Evolutionary conservation across 139 green algal species (phyloP).

Genomic region (Haematococcus lacustris): DNA sequence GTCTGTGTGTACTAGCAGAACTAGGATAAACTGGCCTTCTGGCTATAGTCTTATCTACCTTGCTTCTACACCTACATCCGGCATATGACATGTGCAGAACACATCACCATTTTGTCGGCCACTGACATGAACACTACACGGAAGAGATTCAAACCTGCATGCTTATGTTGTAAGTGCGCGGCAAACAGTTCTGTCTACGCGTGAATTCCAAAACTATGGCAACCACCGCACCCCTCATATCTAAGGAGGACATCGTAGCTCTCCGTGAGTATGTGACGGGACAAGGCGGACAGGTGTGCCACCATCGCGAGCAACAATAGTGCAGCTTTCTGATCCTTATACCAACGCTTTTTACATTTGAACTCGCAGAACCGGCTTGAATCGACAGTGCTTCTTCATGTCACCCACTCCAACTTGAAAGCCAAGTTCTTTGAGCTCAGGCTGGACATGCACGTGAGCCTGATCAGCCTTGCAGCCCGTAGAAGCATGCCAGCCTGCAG

Average conservation of each 20-base stretch:
- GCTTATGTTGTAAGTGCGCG: too few species aligned
- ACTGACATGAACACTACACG: too few species aligned
- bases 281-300: neutral
- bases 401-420: conserved; percentile 91
- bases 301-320: neutral
- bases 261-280: neutral
- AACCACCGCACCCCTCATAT: neutral
- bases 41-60: too few species aligned
- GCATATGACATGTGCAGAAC: too few species aligned
- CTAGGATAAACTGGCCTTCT: too few species aligned
- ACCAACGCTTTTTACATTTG: neutral
- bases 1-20: too few species aligned
- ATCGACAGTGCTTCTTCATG: conserved; percentile 75
- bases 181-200: too few species aligned
- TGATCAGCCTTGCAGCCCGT: neutral
- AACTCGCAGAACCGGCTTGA: conserved; percentile 55
- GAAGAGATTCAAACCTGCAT: too few species aligned
- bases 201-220: too few species aligned
- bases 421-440: conserved; percentile 87
- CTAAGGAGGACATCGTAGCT: neutral
- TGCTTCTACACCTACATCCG: too few species aligned
- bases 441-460: conserved; percentile 79
- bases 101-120: too few species aligned
- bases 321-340: neutral
- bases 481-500: too few species aligned